Percentiles rank a stretch among this genome's conserved stretches.
These are phyloP conservation scores for Phaeomoniella chlamydospora DNA, from an alignment of 2,329 filamentous ascomycete genomes.

Conservation along the genomic window DNA sequence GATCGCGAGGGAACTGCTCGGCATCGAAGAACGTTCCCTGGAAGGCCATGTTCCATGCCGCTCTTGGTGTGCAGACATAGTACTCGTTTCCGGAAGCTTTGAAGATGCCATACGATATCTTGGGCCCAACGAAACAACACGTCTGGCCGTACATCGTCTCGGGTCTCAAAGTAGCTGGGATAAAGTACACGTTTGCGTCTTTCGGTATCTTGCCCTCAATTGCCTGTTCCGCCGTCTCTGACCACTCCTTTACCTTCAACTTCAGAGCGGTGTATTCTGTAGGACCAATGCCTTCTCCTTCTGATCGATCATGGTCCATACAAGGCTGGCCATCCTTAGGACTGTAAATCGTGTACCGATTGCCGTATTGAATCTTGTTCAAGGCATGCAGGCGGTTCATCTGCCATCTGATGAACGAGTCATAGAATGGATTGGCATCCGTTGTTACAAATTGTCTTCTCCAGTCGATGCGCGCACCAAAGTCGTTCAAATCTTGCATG, in stretches of 20 bases:
- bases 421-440: conserved; percentile 92
- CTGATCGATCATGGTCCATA: conserved; percentile 72
- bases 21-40: conserved; percentile 62
- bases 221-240: conserved; percentile 55
- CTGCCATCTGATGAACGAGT: conserved; percentile 84
- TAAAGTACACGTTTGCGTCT: conserved; percentile 69
- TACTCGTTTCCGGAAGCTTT: conserved; percentile 56
- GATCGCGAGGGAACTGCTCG: conserved; percentile 35
- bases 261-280: conserved; percentile 93
- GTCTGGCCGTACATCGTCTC: conserved; percentile 99
- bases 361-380: conserved; percentile 41
- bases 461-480: conserved; percentile 88
- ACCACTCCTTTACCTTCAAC: conserved; percentile 81
- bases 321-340: conserved; percentile 80
- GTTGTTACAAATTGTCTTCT: conserved; percentile 85
- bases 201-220: conserved; percentile 67
- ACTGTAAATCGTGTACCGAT: conserved; percentile 84
- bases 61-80: conserved; percentile 68
- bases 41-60: conserved; percentile 90
- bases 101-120: conserved; percentile 78
- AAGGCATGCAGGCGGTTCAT: conserved; percentile 13
- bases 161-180: conserved; percentile 81
- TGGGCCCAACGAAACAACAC: conserved; percentile 87
- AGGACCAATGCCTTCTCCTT: conserved; percentile 67
- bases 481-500: conserved; percentile 62